Evolutionary conservation across 176 grass and related monocot genomes (phyloP), one percentile per base, ranked within the genome.

Genomic region (Triticum turgidum): DNA sequence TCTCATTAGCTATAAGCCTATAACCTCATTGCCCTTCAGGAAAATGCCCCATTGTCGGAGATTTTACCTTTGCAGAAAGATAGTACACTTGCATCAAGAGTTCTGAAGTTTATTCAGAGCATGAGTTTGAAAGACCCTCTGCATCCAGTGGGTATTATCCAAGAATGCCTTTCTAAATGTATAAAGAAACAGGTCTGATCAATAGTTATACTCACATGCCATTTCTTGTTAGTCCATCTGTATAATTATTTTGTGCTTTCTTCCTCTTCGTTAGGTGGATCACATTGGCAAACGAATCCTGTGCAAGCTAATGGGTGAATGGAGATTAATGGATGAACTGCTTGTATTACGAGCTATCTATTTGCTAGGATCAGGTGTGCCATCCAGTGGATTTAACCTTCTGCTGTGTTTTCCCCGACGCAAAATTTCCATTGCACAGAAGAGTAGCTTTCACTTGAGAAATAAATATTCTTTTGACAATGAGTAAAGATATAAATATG

Each of bases 271-370:
- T 54, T 89, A 98, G 96, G 90, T 96, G 32, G 93, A 96, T 94
- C 91, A 88, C 54, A 87, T 98, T 61, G 96, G 96, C 78, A 96
- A 85, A 62, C 90, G 86, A 81, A 98, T 98, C 84, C 83, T 98
- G 42, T 85, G 65, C 27, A 98, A 92, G 79, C 82, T 98, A 76
- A 92, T 94, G 93, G 88, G 87, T 62, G 93, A 90, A 71, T 98
- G 96, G 96, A 95, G 89, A 94, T 92, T 98, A 87, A 94, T 98
- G 88, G 93, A 98, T 25, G 93, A 94, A 86, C 86, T 96, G 33
- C 87, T 92, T 92, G 89, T 98, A n/a, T 85, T 98, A 77, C 96
- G 87, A 80, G 89, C 90, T 85, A 92, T 98, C 73, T 98, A 91
- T 92, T 91, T 98, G 82, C 84, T 98, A 88, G 96, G 96, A n/a